Evolutionary conservation across 495 filamentous ascomycete species (phyloP).

Genomic region (Penicillium parvum): DNA sequence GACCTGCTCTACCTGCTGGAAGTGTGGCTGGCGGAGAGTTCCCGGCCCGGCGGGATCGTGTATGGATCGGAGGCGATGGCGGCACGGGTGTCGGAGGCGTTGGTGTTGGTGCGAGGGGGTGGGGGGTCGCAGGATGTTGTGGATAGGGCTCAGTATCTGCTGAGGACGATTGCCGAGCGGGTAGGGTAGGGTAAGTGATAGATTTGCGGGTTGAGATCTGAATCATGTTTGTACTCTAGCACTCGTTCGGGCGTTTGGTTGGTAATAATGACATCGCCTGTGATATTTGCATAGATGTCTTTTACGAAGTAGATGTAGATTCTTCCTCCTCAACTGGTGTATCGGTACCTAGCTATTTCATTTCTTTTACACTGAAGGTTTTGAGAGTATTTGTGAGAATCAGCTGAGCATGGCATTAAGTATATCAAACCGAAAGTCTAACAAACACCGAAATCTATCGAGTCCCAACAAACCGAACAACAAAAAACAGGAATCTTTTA

Average conservation of each 20-base stretch:
- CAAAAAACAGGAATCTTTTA: conserved; percentile 7
- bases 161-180: conserved; percentile 5
- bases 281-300: too few species aligned
- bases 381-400: conserved; percentile 28
- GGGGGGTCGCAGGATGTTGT: background rate
- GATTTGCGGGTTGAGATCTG: too few species aligned
- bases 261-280: too few species aligned
- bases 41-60: conserved; percentile 48
- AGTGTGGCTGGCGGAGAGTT: conserved; percentile 59
- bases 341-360: too few species aligned
- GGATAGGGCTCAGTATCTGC: background rate
- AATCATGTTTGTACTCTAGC: conserved; percentile 3
- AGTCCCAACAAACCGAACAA: background rate
- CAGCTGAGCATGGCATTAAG: conserved; percentile 25
- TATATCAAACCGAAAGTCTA: background rate
- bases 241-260: background rate
- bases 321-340: too few species aligned
- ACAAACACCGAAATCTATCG: conserved; percentile 22
- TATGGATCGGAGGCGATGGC: conserved; percentile 52
- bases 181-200: background rate
- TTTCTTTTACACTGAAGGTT: too few species aligned
- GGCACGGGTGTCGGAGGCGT: conserved; percentile 40
- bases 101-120: conserved; percentile 42
- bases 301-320: too few species aligned
- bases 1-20: conserved; percentile 60